These are phyloP conservation scores for Lecanosticta acicola DNA, from an alignment of 2,329 filamentous ascomycete genomes.

Conservation along the genomic window DNA sequence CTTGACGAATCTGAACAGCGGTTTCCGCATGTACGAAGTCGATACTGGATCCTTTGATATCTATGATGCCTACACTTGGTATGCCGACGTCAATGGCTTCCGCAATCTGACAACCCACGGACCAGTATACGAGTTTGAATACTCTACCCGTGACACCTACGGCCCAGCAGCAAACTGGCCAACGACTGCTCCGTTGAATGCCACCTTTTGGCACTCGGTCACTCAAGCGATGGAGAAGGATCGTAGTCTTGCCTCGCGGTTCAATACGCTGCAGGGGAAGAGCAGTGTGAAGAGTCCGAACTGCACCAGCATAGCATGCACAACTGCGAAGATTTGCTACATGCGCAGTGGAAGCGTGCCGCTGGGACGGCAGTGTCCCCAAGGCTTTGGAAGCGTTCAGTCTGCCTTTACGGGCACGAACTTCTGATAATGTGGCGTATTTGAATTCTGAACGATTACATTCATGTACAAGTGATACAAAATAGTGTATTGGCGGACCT, in stretches of 20 bases:
- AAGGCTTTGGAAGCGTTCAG: slow-evolving; percentile 45
- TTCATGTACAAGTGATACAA: too few relatives aligned
- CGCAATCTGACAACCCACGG: slow-evolving; percentile 37
- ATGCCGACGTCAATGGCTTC: slow-evolving; percentile 47
- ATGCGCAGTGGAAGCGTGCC: slow-evolving; percentile 53
- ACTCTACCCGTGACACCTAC: slow-evolving; percentile 49
- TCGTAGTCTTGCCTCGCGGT: slow-evolving; percentile 43
- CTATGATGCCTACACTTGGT: slow-evolving; percentile 51
- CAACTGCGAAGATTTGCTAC: slow-evolving; percentile 53
- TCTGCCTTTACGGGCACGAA: slow-evolving; percentile 18
- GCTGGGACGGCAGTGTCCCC: slow-evolving; percentile 48
- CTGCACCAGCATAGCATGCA: slow-evolving; percentile 49
- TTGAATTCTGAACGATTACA: too few relatives aligned
- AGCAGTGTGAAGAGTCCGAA: slow-evolving; percentile 46
- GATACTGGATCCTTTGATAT: slow-evolving; percentile 51
- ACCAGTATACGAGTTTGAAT: slow-evolving; percentile 47
- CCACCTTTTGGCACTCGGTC: slow-evolving; percentile 55
- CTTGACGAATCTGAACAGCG: slow-evolving; percentile 51
- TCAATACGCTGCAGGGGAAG: slow-evolving; percentile 52
- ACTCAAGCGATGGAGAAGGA: slow-evolving; percentile 54
- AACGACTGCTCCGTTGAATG: slow-evolving; percentile 48
- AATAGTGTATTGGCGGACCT: too few relatives aligned
- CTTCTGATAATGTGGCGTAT: too few relatives aligned
- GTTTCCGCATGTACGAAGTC: slow-evolving; percentile 51
- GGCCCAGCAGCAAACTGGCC: slow-evolving; percentile 43